Percentiles rank a stretch among this genome's conserved stretches.
These are phyloP conservation scores for Aurinia saxatilis DNA, from an alignment of 345 rosid genomes.

Conservation along the genomic window DNA sequence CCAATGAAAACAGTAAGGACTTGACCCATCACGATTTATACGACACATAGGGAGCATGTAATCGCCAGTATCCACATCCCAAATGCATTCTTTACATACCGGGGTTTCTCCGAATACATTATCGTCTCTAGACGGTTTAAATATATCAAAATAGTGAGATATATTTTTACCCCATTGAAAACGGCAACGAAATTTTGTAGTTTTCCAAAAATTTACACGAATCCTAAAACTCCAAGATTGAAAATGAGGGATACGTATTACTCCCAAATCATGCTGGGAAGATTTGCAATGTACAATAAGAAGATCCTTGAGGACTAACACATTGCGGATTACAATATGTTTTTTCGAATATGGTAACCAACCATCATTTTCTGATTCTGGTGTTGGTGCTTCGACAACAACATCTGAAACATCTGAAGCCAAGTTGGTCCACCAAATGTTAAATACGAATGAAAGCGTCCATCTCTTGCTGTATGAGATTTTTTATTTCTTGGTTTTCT, in stretches of 20 bases:
- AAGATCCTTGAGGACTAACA: not conserved
- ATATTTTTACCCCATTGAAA: not conserved
- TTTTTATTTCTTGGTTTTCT: too few species aligned
- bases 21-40: not conserved
- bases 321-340: slow-evolving; percentile 1
- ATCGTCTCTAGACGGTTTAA: slow-evolving; percentile 5
- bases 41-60: slow-evolving; percentile 6
- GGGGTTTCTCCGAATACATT: not conserved
- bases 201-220: not conserved
- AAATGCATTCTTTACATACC: slow-evolving; percentile 5
- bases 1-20: not conserved
- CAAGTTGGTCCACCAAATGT: too few species aligned
- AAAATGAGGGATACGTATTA: not conserved
- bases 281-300: slow-evolving; percentile 5
- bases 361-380: too few species aligned
- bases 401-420: too few species aligned
- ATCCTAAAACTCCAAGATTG: not conserved
- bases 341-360: not conserved
- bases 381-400: too few species aligned
- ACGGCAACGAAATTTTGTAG: not conserved
- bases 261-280: not conserved
- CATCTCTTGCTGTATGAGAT: too few species aligned
- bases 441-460: too few species aligned
- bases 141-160: slow-evolving; percentile 1
- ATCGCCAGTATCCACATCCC: not conserved